Percentiles rank a stretch among this genome's conserved stretches.
These are phyloP conservation scores for Oenanthe sinensis DNA, from an alignment of 129 eudicot genomes.

Conservation along the genomic window DNA sequence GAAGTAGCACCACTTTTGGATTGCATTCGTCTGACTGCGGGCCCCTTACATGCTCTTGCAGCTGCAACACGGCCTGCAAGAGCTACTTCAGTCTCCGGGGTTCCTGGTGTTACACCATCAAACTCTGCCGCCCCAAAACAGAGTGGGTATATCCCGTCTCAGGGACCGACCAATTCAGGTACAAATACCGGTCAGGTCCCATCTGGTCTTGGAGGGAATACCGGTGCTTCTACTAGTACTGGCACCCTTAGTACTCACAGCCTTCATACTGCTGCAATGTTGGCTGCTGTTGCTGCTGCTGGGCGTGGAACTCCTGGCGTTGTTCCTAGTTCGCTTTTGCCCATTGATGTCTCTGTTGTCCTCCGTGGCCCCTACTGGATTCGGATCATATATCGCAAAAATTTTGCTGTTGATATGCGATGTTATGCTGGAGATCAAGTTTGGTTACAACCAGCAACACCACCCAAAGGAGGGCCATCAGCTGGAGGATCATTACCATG, in stretches of 20 bases:
- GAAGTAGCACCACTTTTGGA: conserved; percentile 95
- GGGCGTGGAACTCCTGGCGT: conserved; percentile 93
- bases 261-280: conserved; percentile 46
- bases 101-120: conserved; percentile 52
- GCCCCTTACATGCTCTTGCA: conserved; percentile 96
- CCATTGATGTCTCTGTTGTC: conserved; percentile 94
- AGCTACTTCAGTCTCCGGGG: conserved; percentile 88
- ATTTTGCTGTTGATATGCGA: conserved; percentile 97
- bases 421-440: conserved; percentile 99
- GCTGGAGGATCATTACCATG: conserved; percentile 96
- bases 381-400: conserved; percentile 80
- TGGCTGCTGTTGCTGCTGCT: conserved; percentile 58
- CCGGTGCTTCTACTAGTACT: conserved; percentile 25
- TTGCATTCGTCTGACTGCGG: conserved; percentile 96
- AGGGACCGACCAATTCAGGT: conserved; percentile 37
- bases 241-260: conserved; percentile 37
- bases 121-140: conserved; percentile 36
- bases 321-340: conserved; percentile 92
- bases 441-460: conserved; percentile 99
- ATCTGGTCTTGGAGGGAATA: conserved; percentile 34
- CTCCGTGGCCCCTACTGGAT: conserved; percentile 99
- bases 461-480: conserved; percentile 94
- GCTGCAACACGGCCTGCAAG: conserved; percentile 99
- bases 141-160: conserved; percentile 30
- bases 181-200: conserved; percentile 34